Percentiles rank a stretch among this genome's conserved stretches.
These are phyloP conservation scores for Fomitopsis schrenkii DNA, from an alignment of 1,284 basidiomycete genomes.

Conservation along the genomic window DNA sequence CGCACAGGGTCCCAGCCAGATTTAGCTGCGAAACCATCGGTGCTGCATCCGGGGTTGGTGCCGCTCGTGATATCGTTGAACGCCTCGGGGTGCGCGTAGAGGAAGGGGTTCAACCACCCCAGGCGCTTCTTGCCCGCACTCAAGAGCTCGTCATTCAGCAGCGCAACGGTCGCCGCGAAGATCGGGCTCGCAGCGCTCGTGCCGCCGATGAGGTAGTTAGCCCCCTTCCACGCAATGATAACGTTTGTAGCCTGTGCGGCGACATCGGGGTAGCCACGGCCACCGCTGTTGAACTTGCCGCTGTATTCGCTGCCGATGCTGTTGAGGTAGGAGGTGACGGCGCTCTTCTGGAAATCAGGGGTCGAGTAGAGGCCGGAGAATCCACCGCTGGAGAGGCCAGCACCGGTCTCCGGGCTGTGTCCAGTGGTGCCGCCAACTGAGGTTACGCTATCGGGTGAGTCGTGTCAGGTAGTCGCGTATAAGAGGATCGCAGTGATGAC, in stretches of 20 bases:
- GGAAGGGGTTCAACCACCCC: conserved; percentile 47
- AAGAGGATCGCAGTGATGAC: conserved; percentile 7
- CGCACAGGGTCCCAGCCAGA: conserved; percentile 32
- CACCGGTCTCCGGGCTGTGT: conserved; percentile 52
- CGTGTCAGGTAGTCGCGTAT: conserved; percentile 1
- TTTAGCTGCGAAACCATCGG: conserved; percentile 29
- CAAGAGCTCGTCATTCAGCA: conserved; percentile 50
- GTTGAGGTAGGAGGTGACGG: conserved; percentile 30
- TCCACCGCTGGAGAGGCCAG: conserved; percentile 39
- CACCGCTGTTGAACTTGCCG: conserved; percentile 26
- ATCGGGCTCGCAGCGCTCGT: conserved; percentile 45
- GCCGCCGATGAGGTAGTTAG: conserved; percentile 43
- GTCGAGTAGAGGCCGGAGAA: conserved; percentile 44
- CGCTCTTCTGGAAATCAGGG: conserved; percentile 36
- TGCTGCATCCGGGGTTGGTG: conserved; percentile 27
- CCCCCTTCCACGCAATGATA: conserved; percentile 23
- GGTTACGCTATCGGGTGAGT: conserved; percentile 40
- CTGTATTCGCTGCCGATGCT: conserved; percentile 24
- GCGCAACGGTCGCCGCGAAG: conserved; percentile 45
- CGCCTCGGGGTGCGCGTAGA: conserved; percentile 21
- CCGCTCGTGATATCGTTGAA: conserved; percentile 21
- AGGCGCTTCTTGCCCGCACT: conserved; percentile 37
- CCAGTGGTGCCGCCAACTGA: conserved; percentile 54
- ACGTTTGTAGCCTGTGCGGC: conserved; percentile 25
- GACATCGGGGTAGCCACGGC: conserved; percentile 30